These are phyloP conservation scores for Saturnispora diversa DNA, from an alignment of 805 yeast species.

Conservation along the genomic window DNA sequence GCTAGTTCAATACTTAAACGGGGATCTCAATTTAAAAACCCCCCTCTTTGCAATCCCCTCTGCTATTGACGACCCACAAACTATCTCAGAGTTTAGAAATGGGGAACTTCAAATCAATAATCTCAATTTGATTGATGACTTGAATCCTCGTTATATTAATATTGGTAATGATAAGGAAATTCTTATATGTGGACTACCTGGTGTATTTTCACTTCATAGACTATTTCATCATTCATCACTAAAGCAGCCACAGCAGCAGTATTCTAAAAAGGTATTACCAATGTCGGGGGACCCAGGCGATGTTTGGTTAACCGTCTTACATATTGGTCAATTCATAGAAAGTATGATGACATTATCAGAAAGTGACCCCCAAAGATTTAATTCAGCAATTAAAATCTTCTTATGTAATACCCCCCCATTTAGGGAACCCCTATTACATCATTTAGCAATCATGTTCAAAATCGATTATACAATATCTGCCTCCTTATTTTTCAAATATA, in stretches of 20 bases:
- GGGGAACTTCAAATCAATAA: slow-evolving; percentile 50
- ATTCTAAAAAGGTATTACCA: slow-evolving; percentile 31
- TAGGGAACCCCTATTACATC: slow-evolving; percentile 60
- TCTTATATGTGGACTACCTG: slow-evolving; percentile 64
- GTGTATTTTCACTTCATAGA: slow-evolving; percentile 56
- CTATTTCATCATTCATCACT: slow-evolving; percentile 49
- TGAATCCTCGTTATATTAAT: slow-evolving; percentile 33
- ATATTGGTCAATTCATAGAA: slow-evolving; percentile 56
- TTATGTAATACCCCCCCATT: slow-evolving; percentile 65
- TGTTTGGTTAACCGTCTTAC: slow-evolving; percentile 65
- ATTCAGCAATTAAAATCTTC: slow-evolving; percentile 48
- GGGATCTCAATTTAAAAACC: slow-evolving; percentile 34
- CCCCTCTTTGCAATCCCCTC: slow-evolving; percentile 80
- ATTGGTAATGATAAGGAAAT: slow-evolving; percentile 29
- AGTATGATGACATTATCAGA: slow-evolving; percentile 35
- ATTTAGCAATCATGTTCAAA: slow-evolving; percentile 54
- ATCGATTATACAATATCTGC: slow-evolving; percentile 71
- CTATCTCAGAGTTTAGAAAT: slow-evolving; percentile 51
- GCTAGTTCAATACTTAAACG: slow-evolving; percentile 40
- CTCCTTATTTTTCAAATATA: slow-evolving; percentile 62
- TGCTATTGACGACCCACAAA: slow-evolving; percentile 64
- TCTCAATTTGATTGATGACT: slow-evolving; percentile 55
- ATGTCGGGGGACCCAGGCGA: slow-evolving; percentile 59
- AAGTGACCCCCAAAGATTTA: slow-evolving; percentile 24
- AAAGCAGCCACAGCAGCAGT: slow-evolving; percentile 23